These are phyloP conservation scores for Podosphaera fusca DNA, from an alignment of 2,329 filamentous ascomycete genomes.

Conservation along the genomic window DNA sequence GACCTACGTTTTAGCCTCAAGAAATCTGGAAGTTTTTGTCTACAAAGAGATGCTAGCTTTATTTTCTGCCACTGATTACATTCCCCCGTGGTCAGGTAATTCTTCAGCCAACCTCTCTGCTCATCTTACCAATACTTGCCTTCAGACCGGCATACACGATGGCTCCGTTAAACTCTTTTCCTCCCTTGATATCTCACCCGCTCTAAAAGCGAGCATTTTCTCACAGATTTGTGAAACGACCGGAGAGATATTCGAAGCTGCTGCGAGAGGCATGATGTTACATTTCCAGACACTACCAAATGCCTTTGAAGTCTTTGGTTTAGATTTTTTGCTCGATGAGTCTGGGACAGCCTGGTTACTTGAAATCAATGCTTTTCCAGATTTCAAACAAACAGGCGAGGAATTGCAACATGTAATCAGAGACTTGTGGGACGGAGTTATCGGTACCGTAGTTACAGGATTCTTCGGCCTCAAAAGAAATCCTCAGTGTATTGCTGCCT, in stretches of 20 bases:
- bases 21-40: constrained; percentile 60
- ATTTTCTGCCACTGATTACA: constrained; percentile 59
- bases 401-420: constrained; percentile 48
- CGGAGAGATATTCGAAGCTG: constrained; percentile 64
- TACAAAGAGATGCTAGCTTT: constrained; percentile 83
- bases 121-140: constrained; percentile 88
- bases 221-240: constrained; percentile 51
- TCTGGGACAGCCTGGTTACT: constrained; percentile 47
- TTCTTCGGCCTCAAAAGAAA: constrained; percentile 34
- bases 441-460: constrained; percentile 38
- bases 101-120: constrained; percentile 29
- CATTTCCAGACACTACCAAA: constrained; percentile 83
- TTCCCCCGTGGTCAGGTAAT: constrained; percentile 28
- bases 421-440: constrained; percentile 53
- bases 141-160: constrained; percentile 40
- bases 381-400: constrained; percentile 76
- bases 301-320: constrained; percentile 75
- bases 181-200: constrained; percentile 24
- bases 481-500: constrained; percentile 11
- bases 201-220: constrained; percentile 35
- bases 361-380: constrained; percentile 89
- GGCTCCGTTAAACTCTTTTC: constrained; percentile 57
- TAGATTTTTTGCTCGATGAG: constrained; percentile 69
- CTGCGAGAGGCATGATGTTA: constrained; percentile 58
- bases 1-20: constrained; percentile 67